A percentile compares a stretch with the other conserved stretches of the same genome.
phyloP scores from a whole-genome alignment of 2,329 filamentous ascomycete genomes.

The Cladobotryum mycophilum region DNA sequence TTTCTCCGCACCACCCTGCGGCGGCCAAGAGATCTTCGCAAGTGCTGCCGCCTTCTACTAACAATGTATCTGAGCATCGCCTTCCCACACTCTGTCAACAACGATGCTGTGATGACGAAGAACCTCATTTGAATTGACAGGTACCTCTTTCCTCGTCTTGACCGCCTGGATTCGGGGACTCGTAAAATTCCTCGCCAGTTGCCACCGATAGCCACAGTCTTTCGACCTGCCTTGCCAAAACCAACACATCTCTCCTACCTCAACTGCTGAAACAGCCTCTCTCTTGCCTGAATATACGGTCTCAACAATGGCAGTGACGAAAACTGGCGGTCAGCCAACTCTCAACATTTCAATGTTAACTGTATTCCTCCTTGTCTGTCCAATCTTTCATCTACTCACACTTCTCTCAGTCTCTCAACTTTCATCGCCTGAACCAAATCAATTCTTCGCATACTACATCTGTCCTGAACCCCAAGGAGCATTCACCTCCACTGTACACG shows the following conservation, averaged over 20 bases:
- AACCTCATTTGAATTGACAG: background rate
- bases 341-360: background rate
- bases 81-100: no score
- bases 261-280: background rate
- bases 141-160: background rate
- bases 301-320: background rate
- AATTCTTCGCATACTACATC: background rate
- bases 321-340: slow-evolving; percentile 1
- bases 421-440: background rate
- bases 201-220: background rate
- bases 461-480: background rate
- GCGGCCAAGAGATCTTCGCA: no score
- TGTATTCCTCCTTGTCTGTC: background rate
- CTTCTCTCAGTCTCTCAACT: background rate
- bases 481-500: background rate
- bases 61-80: no score
- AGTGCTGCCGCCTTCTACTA: no score
- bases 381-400: background rate
- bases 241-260: background rate
- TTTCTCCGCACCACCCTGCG: no score
- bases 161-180: background rate
- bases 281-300: slow-evolving; percentile 1
- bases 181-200: background rate
- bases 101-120: no score
- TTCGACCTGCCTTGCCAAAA: background rate